These are phyloP conservation scores for Avicennia marina DNA, from an alignment of 257 asterid species.

Conservation along the genomic window DNA sequence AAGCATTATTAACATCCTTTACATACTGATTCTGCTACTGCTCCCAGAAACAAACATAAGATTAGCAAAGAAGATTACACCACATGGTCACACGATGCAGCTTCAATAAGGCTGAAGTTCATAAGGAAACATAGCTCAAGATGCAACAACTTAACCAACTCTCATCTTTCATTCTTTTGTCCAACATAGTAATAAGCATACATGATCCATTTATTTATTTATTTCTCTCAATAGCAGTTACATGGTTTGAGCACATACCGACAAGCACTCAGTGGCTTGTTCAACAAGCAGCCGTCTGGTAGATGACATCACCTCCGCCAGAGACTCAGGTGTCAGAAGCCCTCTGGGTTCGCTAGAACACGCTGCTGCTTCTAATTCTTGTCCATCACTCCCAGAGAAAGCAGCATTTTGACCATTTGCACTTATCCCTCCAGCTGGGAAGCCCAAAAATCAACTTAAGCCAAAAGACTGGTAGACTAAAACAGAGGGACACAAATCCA, in stretches of 20 bases:
- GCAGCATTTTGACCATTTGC: constrained; percentile 38
- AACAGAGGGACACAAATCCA: neutral
- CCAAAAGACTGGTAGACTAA: neutral
- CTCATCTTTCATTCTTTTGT: constrained; percentile 11
- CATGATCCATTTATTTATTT: neutral
- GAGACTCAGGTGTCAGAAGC: constrained; percentile 76
- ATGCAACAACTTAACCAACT: neutral
- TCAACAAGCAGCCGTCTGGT: constrained; percentile 58
- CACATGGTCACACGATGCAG: constrained; percentile 2
- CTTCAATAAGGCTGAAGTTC: neutral
- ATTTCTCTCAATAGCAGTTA: constrained; percentile 14
- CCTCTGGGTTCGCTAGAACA: constrained; percentile 48
- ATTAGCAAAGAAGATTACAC: constrained; percentile 1
- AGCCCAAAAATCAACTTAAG: constrained; percentile 16
- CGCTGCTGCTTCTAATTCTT: constrained; percentile 28
- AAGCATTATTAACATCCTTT: constrained; percentile 1
- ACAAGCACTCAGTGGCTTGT: constrained; percentile 67
- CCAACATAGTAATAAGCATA: neutral
- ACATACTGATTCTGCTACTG: neutral
- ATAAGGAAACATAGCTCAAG: neutral
- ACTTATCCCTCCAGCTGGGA: constrained; percentile 45
- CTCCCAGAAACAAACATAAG: neutral
- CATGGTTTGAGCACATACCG: constrained; percentile 47
- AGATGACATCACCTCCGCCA: constrained; percentile 66
- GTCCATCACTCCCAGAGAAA: constrained; percentile 35